Base-by-base conservation (phyloP, 371 early-diverging fungal genomes). In the Phascolomyces articulosus region DNA sequence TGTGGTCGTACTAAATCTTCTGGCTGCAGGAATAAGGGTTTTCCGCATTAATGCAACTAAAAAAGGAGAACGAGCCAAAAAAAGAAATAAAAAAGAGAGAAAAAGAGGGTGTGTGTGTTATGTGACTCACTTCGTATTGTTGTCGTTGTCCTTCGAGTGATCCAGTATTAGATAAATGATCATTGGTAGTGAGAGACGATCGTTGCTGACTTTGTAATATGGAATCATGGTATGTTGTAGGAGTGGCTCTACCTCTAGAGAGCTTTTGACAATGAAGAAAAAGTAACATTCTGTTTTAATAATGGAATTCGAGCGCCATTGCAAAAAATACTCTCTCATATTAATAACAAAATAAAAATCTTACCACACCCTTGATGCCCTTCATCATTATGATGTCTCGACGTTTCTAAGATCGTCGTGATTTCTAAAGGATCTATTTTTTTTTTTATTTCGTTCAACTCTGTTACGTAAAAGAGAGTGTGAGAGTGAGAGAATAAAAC, bases 341-440 rank as follows among this genome's bases (percentile, higher is more conserved):
- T 18, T 18, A 28, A 16, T 23, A 23, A 26, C 29, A 56, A 15
- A 20, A 28, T 18, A 41, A 38, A 48, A 28, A 31, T 69, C 75
- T 64, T 73, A 78, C 79, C 64, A 71, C 79, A 53, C 73, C 76
- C 67, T 78, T 78, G n/a, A 78, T 64, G 61, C 79, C 79, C 63
- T 78, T 78, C 51, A 78, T 73, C 79, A 78, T 78, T 60, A 56
- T 71, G 64, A 40, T 57, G 40, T 6, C 15, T 57, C 38, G 34
- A 18, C 29, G 31, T 27, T 29, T 1, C 13, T 15, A 8, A 2
- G 55, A 29, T 29, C 55, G 18, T 7, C 29, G 29, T 28, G 28
- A 29, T 55, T 29, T 29, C 13, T 27, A 18, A 29, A n/a, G 53
- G n/a, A n/a, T n/a, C 34, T 34, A 29, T 13, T 55, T 7, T 29